Base-by-base conservation (phyloP, 306 rosid genomes). In the Cotoneaster glaucophyllus region DNA sequence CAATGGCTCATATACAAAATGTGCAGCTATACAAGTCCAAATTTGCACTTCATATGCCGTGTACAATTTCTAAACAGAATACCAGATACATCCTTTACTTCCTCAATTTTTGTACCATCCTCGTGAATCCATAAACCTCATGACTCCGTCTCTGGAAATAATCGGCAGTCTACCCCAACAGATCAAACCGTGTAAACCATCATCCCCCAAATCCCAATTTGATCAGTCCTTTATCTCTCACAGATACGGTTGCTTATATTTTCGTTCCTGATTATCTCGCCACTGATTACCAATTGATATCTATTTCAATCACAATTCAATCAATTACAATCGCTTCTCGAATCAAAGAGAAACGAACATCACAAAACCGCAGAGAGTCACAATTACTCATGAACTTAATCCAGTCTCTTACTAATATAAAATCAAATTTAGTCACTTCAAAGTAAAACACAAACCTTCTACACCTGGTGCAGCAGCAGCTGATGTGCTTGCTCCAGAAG, bases 401-500 rank as follows among this genome's bases (percentile, higher is more conserved):
- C n/a, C 43, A 64, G 2, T 56, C 37, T 3, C 14, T 9, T n/a
- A 3, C 11, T n/a, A 50, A 17, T 50, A 50, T 4, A 50, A 50
- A 50, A 15, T 50, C 1, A 50, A 50, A 50, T 50, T 41, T 50
- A 50, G 54, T 5, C 54, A 50, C 54, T 50, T 17, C 8, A 50
- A 50, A 41, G 67, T 31, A 65, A 41, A 45, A 28, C 45, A 73
- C 54, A 58, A 64, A 92, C 97, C 99, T 96, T 90, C 93, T 11
- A 67, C 81, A n/a, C 75, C 29, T 19, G 87, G 78, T 50, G 88
- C 85, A 2, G 87, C 85, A 1, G 87, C 78, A 41, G 88, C 90
- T 0, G 96, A 95, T 34, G 96, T 70, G 80, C 98, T 89, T 67
- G 99, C 97, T 81, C 91, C 97, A 37, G 97, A 82, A 75, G 91